phyloP scores from a whole-genome alignment of 805 yeast species.

The Wickerhamomyces hampshirensis region DNA sequence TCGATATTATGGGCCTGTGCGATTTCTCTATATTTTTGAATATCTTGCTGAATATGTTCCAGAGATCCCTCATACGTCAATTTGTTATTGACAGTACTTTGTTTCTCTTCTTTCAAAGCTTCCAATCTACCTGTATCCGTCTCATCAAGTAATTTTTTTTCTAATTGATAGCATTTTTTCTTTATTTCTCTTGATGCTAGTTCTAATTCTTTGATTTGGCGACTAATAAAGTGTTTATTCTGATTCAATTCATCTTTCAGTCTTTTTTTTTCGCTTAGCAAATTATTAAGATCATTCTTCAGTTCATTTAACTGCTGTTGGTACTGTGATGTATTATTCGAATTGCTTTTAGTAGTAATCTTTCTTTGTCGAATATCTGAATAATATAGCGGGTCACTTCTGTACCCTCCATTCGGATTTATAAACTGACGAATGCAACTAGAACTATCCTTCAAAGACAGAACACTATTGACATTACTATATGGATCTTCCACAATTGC shows the following conservation, averaged over 20 bases:
- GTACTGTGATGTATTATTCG: slow-evolving; percentile 13
- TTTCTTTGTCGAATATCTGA: slow-evolving; percentile 12
- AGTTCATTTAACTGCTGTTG: slow-evolving; percentile 1
- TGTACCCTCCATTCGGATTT: slow-evolving; percentile 37
- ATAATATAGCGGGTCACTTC: slow-evolving; percentile 51
- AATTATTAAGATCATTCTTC: background rate
- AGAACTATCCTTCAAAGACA: slow-evolving; percentile 35
- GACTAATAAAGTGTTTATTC: slow-evolving; percentile 13
- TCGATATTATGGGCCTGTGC: slow-evolving; percentile 17
- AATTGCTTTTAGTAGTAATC: slow-evolving; percentile 15
- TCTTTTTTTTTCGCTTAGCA: slow-evolving; percentile 9
- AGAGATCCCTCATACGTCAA: slow-evolving; percentile 19
- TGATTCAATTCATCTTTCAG: slow-evolving; percentile 11
- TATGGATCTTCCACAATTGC: slow-evolving; percentile 27
- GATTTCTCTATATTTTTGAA: slow-evolving; percentile 17
- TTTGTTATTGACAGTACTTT: background rate
- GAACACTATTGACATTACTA: slow-evolving; percentile 37
- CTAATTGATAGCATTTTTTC: slow-evolving; percentile 28
- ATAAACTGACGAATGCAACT: slow-evolving; percentile 42
- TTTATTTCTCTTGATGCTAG: slow-evolving; percentile 8
- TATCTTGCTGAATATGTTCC: slow-evolving; percentile 20
- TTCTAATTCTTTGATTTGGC: slow-evolving; percentile 2
- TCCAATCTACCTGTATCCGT: slow-evolving; percentile 40
- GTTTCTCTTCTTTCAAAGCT: slow-evolving; percentile 11
- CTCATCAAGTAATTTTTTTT: slow-evolving; percentile 38